Evolutionary conservation across 139 green algal species (phyloP), one percentile per base, ranked within the genome.

Genomic region (Tetradesmus lagerheimii): DNA sequence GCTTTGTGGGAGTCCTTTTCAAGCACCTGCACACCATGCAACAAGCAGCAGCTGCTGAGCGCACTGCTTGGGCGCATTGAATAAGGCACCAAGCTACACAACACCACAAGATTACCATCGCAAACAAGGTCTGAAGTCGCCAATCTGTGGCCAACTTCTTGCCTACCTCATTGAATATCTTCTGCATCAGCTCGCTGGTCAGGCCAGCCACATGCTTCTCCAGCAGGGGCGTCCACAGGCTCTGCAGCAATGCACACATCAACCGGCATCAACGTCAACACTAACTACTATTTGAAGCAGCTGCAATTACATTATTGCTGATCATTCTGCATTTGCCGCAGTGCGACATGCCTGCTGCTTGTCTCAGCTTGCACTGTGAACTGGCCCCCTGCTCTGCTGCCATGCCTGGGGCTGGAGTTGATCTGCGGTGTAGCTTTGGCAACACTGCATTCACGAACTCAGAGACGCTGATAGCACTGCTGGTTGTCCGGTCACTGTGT

Each of bases 181-280:
- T 84, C 47, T 90, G 86, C 86, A 90, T 71, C 47, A 90, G 74
- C 27, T 90, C 86, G 0, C 27, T 39, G 34, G 75, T 85, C 5
- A 90, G 86, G 3, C 86, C 86, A 16, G 86, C 86, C 25, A 90
- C 29, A 38, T 90, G 86, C 74, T 90, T 90, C 75, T 90, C 86
- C n/a, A 90, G 75, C 23, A 90, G 29, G 0, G 86, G 86, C 20
- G 74, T 78, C 86, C 86, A 90, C 2, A 90, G 75, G 18, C 64
- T 29, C 74, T 83, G 74, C 45, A 88, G 66, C 37, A 34, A 39
- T 74, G 67, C 64, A 57, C 39, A 31, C 45, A 62, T 11, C 5
- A 62, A 14, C 12, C 47, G 20, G 47, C 47, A 20, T 18, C 12
- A 11, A 18, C 47, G 20, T 11, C 47, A 62, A 20, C 47, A 62